Evolutionary conservation across 108 stramenopile genomes (phyloP).

Genomic region (Skeletonema marinoi): DNA sequence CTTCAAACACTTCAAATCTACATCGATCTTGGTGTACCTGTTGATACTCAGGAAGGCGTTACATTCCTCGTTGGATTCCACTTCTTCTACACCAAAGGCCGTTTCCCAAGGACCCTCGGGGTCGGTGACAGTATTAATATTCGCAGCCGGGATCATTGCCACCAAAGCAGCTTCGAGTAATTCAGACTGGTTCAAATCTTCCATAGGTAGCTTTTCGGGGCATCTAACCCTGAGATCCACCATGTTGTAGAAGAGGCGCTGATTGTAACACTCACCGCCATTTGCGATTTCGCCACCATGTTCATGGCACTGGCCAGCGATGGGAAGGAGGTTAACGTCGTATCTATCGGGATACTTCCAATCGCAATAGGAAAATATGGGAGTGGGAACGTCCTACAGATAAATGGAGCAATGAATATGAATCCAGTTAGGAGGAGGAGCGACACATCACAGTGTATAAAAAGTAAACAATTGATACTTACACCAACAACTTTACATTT

Average conservation of each 20-base stretch:
- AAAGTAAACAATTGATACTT: neutral
- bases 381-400: conserved; percentile 9
- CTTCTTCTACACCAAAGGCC: neutral
- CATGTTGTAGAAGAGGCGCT: conserved; percentile 35
- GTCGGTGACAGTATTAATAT: neutral
- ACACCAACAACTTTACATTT: neutral
- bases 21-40: conserved; percentile 17
- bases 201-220: conserved; percentile 24
- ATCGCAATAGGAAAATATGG: conserved; percentile 33
- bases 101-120: neutral
- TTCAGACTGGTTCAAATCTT: conserved; percentile 25
- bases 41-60: conserved; percentile 37
- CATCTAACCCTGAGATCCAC: conserved; percentile 21
- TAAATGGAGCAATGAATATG: neutral
- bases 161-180: conserved; percentile 18
- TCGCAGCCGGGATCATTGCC: neutral
- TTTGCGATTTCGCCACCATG: conserved; percentile 10
- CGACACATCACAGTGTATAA: neutral
- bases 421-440: neutral
- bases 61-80: conserved; percentile 2
- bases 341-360: conserved; percentile 41
- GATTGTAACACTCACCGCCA: neutral
- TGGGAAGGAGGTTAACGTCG: conserved; percentile 27
- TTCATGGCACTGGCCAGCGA: conserved; percentile 30
- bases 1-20: conserved; percentile 31